A percentile compares a stretch with the other conserved stretches of the same genome.
Conservation (phyloP, 495 filamentous ascomycete genomes). For the Pyronema omphalodes region DNA sequence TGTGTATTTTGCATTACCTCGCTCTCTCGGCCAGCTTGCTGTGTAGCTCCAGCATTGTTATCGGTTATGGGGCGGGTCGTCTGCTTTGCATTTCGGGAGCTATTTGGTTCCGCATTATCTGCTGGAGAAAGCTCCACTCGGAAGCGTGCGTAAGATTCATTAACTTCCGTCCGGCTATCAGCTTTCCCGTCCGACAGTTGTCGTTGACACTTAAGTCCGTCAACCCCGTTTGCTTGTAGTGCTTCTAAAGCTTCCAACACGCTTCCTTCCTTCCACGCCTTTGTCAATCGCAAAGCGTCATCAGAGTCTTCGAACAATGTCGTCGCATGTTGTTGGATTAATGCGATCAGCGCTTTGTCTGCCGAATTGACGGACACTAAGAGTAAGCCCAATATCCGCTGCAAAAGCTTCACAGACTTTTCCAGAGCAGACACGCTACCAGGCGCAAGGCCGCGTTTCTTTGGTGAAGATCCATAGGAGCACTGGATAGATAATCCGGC, state of each 20-base stretch:
- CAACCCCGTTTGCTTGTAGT: neutral
- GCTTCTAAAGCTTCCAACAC: slow-evolving; percentile 6
- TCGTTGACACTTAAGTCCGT: neutral
- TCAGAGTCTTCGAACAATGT: slow-evolving; percentile 6
- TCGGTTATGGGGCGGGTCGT: neutral
- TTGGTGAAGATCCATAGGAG: slow-evolving; percentile 49
- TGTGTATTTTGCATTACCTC: neutral
- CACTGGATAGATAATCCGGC: slow-evolving; percentile 39
- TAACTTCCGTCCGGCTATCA: neutral
- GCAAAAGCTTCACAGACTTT: slow-evolving; percentile 18
- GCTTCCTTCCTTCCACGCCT: slow-evolving; percentile 9
- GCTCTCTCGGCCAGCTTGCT: neutral
- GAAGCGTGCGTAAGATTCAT: neutral
- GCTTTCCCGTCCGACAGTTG: neutral
- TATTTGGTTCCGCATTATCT: neutral
- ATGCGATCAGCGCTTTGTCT: slow-evolving; percentile 22
- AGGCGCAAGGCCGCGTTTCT: slow-evolving; percentile 50
- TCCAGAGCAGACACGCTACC: slow-evolving; percentile 48
- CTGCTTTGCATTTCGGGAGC: neutral
- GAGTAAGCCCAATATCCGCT: slow-evolving; percentile 27
- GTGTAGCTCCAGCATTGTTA: neutral
- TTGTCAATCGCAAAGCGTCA: slow-evolving; percentile 5
- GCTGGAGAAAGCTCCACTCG: neutral
- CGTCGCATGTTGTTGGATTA: neutral
- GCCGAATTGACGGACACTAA: slow-evolving; percentile 23